Percentiles rank a stretch among this genome's conserved stretches.
These are phyloP conservation scores for Penicillium macrosclerotiorum DNA, from an alignment of 495 filamentous ascomycete genomes.

Conservation along the genomic window DNA sequence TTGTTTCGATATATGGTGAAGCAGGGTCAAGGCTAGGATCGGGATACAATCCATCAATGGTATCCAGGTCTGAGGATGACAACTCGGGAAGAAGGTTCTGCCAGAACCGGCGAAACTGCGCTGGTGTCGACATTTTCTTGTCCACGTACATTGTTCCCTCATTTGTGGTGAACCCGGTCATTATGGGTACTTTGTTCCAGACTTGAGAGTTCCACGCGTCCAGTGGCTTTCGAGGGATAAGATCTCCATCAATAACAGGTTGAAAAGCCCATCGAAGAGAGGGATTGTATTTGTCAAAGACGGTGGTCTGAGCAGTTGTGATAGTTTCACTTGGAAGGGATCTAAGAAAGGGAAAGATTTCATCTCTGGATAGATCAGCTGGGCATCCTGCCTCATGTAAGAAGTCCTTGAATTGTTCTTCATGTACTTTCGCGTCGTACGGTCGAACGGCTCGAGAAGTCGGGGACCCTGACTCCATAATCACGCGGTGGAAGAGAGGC, in stretches of 20 bases:
- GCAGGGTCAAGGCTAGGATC: slow-evolving; percentile 41
- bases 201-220: slow-evolving; percentile 50
- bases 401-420: slow-evolving; percentile 59
- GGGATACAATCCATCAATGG: slow-evolving; percentile 55
- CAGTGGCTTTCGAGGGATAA: slow-evolving; percentile 56
- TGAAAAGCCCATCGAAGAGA: slow-evolving; percentile 67
- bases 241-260: slow-evolving; percentile 59
- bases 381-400: slow-evolving; percentile 43
- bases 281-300: slow-evolving; percentile 53
- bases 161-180: slow-evolving; percentile 66
- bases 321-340: slow-evolving; percentile 44
- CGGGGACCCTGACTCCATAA: slow-evolving; percentile 62
- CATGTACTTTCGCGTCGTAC: slow-evolving; percentile 55
- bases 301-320: slow-evolving; percentile 43
- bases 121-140: slow-evolving; percentile 34
- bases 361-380: slow-evolving; percentile 31
- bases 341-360: slow-evolving; percentile 53
- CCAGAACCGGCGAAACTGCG: slow-evolving; percentile 56
- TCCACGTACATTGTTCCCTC: slow-evolving; percentile 63
- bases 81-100: slow-evolving; percentile 52
- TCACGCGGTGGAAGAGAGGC: slow-evolving; percentile 57
- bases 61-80: slow-evolving; percentile 41
- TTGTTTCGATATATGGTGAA: slow-evolving; percentile 39
- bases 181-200: slow-evolving; percentile 57
- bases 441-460: slow-evolving; percentile 59